Evolutionary conservation across 2,329 filamentous ascomycete species (phyloP).

Genomic region (Apiospora aurea): DNA sequence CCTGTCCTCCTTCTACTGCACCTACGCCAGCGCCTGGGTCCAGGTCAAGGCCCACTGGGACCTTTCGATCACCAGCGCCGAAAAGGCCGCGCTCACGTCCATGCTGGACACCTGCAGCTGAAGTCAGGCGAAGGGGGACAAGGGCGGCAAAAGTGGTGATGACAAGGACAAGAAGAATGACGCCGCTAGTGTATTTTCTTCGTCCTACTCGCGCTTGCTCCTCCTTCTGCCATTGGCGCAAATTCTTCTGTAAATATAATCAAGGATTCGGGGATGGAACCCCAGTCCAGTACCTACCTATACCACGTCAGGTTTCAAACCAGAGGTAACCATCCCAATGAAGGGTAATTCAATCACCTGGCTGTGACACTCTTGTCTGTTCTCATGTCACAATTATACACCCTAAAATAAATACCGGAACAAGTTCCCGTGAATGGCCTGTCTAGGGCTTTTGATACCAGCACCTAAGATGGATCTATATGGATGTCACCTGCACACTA

Average conservation of each 20-base stretch:
- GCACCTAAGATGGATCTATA: neutral
- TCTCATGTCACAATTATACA: too few species aligned
- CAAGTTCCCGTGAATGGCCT: neutral
- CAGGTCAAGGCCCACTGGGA: conserved; percentile 77
- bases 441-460: neutral
- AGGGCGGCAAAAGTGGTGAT: conserved; percentile 18
- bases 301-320: too few species aligned
- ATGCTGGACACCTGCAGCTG: conserved; percentile 71
- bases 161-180: conserved; percentile 8
- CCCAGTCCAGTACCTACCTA: neutral
- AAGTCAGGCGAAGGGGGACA: conserved; percentile 1
- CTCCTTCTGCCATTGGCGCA: conserved; percentile 12
- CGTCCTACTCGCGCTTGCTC: neutral
- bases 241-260: conserved; percentile 12
- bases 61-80: conserved; percentile 72
- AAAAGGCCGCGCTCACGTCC: conserved; percentile 71
- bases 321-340: neutral
- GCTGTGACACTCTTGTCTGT: neutral
- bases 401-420: neutral
- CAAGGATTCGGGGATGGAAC: neutral
- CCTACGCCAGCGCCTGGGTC: conserved; percentile 79
- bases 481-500: neutral
- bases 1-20: conserved; percentile 74
- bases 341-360: neutral
- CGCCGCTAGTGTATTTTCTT: neutral